Evolutionary conservation across 108 stramenopile genomes (phyloP).

Genomic region (Cyclotella choctawhatcheeana): DNA sequence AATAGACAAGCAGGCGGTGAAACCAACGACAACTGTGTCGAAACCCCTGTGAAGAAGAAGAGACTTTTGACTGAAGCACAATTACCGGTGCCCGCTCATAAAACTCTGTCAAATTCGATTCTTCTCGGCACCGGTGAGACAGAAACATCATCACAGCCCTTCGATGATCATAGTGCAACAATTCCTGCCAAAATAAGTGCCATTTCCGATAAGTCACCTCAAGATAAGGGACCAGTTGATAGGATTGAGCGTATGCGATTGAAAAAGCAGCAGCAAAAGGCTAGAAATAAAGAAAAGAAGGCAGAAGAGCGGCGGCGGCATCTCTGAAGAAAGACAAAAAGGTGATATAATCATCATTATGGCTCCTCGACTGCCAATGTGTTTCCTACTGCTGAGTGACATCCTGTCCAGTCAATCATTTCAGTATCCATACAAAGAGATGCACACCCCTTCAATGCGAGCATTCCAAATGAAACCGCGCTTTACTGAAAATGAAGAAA

Average conservation of each 20-base stretch:
- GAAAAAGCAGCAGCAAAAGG: slow-evolving; percentile 37
- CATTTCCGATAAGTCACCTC: background rate
- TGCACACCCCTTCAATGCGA: background rate
- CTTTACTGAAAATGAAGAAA: background rate
- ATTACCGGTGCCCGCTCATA: background rate
- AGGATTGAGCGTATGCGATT: slow-evolving; percentile 39
- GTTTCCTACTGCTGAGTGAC: background rate
- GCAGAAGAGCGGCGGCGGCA: slow-evolving; percentile 19
- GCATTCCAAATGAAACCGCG: background rate
- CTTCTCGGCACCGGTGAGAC: too few species aligned
- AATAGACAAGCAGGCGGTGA: slow-evolving; percentile 12
- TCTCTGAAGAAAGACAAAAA: background rate
- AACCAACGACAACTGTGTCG: slow-evolving; percentile 2
- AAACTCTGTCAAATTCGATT: too few species aligned
- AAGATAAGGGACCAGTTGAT: slow-evolving; percentile 8
- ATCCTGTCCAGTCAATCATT: background rate
- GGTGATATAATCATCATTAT: background rate
- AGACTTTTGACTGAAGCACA: background rate
- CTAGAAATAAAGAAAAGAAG: slow-evolving; percentile 34
- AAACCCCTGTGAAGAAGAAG: background rate
- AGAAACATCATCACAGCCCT: too few species aligned
- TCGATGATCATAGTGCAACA: too few species aligned
- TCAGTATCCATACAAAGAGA: background rate
- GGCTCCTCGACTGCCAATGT: background rate
- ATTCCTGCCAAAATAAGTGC: too few species aligned